These are phyloP conservation scores for baker's yeast (Saccharomyces cerevisiae) DNA, from an alignment of 805 yeast species.

Conservation along the genomic window DNA sequence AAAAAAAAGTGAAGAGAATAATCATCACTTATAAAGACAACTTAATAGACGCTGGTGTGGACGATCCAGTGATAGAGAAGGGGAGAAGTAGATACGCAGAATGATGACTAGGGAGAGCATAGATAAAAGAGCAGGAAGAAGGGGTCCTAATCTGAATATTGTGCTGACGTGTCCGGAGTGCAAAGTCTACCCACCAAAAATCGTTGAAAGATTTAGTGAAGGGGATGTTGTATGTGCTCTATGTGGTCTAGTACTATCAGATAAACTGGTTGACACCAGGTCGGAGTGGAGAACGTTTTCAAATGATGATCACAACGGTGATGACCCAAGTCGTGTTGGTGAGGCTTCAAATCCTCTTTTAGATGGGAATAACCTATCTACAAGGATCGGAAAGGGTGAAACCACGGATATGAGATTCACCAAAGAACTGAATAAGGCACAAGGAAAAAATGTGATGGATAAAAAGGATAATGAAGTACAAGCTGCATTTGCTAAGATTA, in stretches of 20 bases:
- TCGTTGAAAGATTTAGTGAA: slow-evolving; percentile 89
- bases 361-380: slow-evolving; percentile 85
- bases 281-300: slow-evolving; percentile 98
- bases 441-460: slow-evolving; percentile 76
- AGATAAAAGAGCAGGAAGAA: slow-evolving; percentile 15
- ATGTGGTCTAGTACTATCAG: slow-evolving; percentile 90
- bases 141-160: slow-evolving; percentile 79
- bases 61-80: not conserved
- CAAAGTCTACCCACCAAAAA: slow-evolving; percentile 88
- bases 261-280: slow-evolving; percentile 85
- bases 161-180: slow-evolving; percentile 93
- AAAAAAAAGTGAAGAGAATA: not conserved
- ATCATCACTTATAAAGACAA: not conserved
- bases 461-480: slow-evolving; percentile 80
- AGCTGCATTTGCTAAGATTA: slow-evolving; percentile 80
- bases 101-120: slow-evolving; percentile 1
- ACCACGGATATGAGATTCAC: slow-evolving; percentile 83
- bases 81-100: not conserved
- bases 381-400: slow-evolving; percentile 81
- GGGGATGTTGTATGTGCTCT: slow-evolving; percentile 98
- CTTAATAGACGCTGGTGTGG: not conserved
- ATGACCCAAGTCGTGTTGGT: slow-evolving; percentile 98
- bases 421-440: slow-evolving; percentile 86
- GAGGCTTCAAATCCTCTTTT: slow-evolving; percentile 89
- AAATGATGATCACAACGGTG: slow-evolving; percentile 96